Evolutionary conservation across 192 early-diverging fungal species (phyloP), one percentile per base, ranked within the genome.

Genomic region (Fimicolochytrium jonesii): DNA sequence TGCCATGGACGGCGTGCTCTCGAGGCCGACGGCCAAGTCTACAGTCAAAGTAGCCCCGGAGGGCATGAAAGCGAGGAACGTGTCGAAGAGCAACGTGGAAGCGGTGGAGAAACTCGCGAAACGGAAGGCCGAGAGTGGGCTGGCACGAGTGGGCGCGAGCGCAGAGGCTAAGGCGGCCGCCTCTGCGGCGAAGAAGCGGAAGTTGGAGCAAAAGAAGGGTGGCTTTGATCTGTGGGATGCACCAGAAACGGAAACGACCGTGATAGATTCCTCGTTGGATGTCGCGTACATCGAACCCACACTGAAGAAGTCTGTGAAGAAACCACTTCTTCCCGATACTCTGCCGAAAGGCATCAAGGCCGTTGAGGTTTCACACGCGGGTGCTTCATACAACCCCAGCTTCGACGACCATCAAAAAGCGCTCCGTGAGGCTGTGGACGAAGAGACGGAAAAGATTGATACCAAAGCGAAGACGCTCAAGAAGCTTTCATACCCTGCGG

Each of bases 331-430:
- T 39, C 63, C 63, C 17, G 59, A 70, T 28, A 54, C 44, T 13
- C 30, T 46, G 22, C 69, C 75, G 32, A 75, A 51, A 0, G 56
- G 44, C 11, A 53, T 87, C 17, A 81, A 87, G 0, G 89, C 90
- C 3, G 85, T 98, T 2, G 74, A 83, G 31, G 70, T 88, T 35
- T 80, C 88, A 23, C 87, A 93, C 52, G 84, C 89, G 1, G 96
- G 96, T 42, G 80, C 89, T 0, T 96, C 93, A 15, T 98, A 98
- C 73, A 91, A 92, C 49, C 96, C 96, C 6, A 76, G 78, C 11
- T 78, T 86, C 62, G 74, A 80, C 47, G 89, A 91, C 39, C 93
- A 96, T 77, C 85, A 92, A 67, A 72, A 55, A 28, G 74, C 73
- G 7, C 44, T 82, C 30, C 49, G 66, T 58, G 28, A 51, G n/a